Evolutionary conservation across 2,329 filamentous ascomycete genomes (phyloP), one percentile per base, ranked within the genome.

Genomic region (Rutstroemia sp.): DNA sequence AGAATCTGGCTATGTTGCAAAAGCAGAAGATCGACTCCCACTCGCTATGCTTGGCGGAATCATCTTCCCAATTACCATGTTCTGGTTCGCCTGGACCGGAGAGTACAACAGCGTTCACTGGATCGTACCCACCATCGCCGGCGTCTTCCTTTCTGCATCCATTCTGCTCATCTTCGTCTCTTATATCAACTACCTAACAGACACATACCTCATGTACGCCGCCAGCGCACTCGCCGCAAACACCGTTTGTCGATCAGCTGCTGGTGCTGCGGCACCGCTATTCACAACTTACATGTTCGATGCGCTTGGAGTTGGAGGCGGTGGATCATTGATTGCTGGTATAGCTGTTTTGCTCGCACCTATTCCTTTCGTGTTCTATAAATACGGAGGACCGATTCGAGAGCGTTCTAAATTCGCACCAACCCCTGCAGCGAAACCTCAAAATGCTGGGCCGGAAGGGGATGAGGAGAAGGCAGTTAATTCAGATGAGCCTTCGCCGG

Each of bases 191-290:
- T 81, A 74, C 73, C 75, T 78, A 67, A 75, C 59, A 62, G 72
- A 75, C 57, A 69, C 67, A 14, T 77, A 76, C 58, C 66, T 69
- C 14, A 68, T 67, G 45, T 73, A 73, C 50, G 71, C 74, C 6
- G 74, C 73, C 2, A 71, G 68, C 21, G 75, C 84, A 16, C 74
- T 86, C 67, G 83, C 84, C 0, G 84, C 84, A 1, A 83, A 86
- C 41, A 80, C 74, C 42, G 82, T 82, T 54, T 75, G 78, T 49
- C 75, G 86, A n/a, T 82, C 77, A 8, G 73, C 77, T 5, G 84
- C 86, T 59, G 87, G 84, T 10, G 85, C 84, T 5, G 71, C 82
- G 0, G 76, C 87, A 1, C 84, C 84, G 0, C 71, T 87, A 1
- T 83, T 82, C 10, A 84, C 83, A 0, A 70, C 76, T 0, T 72